Conservation (phyloP, 257 asterid species). For the Nicotiana obtusifolia region DNA sequence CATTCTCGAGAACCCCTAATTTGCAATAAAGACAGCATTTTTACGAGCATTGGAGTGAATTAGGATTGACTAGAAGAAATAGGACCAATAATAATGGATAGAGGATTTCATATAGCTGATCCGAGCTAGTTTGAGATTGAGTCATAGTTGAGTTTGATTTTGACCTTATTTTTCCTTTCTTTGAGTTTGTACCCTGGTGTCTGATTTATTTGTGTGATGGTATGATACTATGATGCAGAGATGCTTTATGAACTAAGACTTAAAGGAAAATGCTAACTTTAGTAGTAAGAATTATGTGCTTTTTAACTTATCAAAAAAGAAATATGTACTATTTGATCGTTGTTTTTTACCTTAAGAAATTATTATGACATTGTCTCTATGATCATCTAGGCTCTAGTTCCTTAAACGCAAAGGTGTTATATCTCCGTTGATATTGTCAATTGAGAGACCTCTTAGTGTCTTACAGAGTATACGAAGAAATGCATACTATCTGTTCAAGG, state of each 20-base stretch:
- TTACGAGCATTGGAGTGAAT: not conserved
- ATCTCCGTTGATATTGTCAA: not conserved
- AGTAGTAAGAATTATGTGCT: not conserved
- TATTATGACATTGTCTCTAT: not conserved
- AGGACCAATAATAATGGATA: not conserved
- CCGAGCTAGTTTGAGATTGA: not conserved
- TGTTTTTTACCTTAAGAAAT: not conserved
- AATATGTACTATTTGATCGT: not conserved
- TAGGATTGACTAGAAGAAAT: not conserved
- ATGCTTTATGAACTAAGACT: not conserved
- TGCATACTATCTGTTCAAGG: not conserved
- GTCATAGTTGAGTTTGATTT: not conserved
- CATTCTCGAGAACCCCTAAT: not conserved
- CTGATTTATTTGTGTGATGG: not conserved
- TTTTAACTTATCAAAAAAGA: not conserved
- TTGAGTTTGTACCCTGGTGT: not conserved
- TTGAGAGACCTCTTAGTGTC: not conserved
- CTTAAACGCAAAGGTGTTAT: not conserved
- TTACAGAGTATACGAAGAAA: not conserved
- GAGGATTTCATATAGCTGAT: not conserved
- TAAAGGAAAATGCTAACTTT: not conserved
- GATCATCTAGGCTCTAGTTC: not conserved
- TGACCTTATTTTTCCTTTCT: not conserved
- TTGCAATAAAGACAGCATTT: not conserved
- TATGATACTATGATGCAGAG: not conserved